A percentile compares a stretch with the other conserved stretches of the same genome.
Conservation (phyloP, 331 rosid species). For the Acacia pycnantha region DNA sequence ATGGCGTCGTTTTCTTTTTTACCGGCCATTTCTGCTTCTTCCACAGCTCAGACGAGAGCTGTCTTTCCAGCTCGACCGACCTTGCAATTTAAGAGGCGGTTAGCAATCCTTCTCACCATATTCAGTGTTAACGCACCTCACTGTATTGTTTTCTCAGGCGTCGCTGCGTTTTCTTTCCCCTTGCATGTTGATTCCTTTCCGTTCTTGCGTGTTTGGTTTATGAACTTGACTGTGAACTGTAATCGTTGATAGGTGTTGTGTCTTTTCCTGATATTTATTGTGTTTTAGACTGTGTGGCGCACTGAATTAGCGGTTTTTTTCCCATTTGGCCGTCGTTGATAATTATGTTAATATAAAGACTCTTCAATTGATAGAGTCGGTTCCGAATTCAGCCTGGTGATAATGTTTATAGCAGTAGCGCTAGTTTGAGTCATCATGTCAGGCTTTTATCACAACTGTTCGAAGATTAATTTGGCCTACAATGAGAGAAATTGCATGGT, state of each 20-base stretch:
- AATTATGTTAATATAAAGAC: background rate
- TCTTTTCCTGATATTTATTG: background rate
- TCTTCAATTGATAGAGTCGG: background rate
- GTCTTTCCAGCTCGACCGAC: constrained; percentile 37
- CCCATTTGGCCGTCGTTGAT: background rate
- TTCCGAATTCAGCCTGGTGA: background rate
- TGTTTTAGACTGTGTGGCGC: background rate
- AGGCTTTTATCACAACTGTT: background rate
- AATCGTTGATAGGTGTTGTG: background rate
- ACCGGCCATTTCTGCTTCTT: constrained; percentile 45
- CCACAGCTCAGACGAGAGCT: constrained; percentile 36
- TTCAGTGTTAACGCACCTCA: background rate
- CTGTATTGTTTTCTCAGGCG: background rate
- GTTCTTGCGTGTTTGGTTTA: background rate
- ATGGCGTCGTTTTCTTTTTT: constrained; percentile 69
- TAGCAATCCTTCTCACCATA: constrained; percentile 22
- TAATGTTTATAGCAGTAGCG: background rate
- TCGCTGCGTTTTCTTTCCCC: background rate
- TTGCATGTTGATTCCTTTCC: background rate
- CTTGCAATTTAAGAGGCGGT: constrained; percentile 57
- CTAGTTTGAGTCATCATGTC: background rate
- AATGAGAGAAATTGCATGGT: background rate
- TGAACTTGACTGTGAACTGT: background rate
- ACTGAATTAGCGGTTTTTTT: constrained; percentile 4
- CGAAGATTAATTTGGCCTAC: background rate